Conservation (phyloP, 1,284 basidiomycete species). For the Kalmanozyma brasiliensis region DNA sequence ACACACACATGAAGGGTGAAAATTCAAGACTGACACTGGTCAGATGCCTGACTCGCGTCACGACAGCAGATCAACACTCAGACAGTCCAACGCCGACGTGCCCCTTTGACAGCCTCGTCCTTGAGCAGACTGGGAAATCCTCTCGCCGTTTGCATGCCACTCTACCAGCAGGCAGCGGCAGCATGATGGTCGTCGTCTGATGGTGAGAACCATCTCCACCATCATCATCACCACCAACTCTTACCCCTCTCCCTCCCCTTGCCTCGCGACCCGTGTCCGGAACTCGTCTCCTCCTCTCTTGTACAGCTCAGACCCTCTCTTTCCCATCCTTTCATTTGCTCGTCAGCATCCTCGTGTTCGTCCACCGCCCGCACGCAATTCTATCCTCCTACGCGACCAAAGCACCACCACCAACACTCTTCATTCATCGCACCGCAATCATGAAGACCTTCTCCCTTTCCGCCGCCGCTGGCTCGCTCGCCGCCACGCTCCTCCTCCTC, state of each 20-base stretch:
- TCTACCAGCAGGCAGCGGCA: too few relatives aligned
- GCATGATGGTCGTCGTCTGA: too few relatives aligned
- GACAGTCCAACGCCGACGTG: too few relatives aligned
- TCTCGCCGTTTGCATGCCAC: too few relatives aligned
- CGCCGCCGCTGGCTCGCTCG: conserved; percentile 29
- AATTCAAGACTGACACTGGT: neutral
- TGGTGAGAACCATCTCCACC: too few relatives aligned
- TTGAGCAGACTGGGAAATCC: too few relatives aligned
- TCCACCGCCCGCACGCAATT: too few relatives aligned
- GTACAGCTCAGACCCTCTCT: neutral
- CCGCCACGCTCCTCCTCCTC: conserved; percentile 21
- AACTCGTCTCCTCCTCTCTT: neutral
- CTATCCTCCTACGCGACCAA: neutral
- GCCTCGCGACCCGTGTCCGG: conserved; percentile 10
- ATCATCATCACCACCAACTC: conserved; percentile 15
- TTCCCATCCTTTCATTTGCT: conserved; percentile 7
- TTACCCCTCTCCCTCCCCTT: neutral
- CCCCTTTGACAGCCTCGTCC: conserved; percentile 1
- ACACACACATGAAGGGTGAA: too few relatives aligned
- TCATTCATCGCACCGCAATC: too few relatives aligned
- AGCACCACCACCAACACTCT: neutral
- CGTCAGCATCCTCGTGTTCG: conserved; percentile 9
- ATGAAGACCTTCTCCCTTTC: conserved; percentile 37
- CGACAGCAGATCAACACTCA: too few relatives aligned
- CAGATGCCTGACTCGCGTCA: too few relatives aligned